These are phyloP conservation scores for Dicorynia guianensis DNA, from an alignment of 306 rosid species.

Conservation along the genomic window DNA sequence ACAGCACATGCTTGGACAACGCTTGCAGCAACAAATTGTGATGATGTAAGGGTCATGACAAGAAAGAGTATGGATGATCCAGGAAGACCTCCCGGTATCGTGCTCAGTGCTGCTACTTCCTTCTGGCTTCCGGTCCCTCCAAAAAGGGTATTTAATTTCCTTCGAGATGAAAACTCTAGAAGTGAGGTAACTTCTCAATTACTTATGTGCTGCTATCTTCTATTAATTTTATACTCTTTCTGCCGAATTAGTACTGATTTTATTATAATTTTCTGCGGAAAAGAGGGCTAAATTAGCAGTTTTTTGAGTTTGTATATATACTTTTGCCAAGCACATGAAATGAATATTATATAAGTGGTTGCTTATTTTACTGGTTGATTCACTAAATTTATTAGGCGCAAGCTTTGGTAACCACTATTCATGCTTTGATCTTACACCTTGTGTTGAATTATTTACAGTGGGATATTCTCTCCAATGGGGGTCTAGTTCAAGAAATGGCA, in stretches of 20 bases:
- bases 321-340: no score
- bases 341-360: neutral
- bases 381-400: neutral
- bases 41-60: conserved; percentile 71
- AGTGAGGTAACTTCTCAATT: conserved; percentile 47
- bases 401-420: neutral
- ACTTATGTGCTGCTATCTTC: no score
- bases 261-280: neutral
- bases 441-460: conserved; percentile 49
- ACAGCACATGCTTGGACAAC: conserved; percentile 87
- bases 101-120: conserved; percentile 80
- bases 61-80: conserved; percentile 67
- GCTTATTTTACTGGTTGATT: neutral
- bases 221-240: no score
- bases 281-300: no score
- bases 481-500: conserved; percentile 74
- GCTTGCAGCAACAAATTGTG: conserved; percentile 55
- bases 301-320: no score
- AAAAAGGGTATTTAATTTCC: conserved; percentile 68
- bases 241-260: neutral
- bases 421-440: neutral
- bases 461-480: conserved; percentile 88
- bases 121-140: conserved; percentile 81
- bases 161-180: conserved; percentile 65
- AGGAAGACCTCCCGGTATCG: conserved; percentile 71